Conservation (phyloP, 768 basidiomycete species). For the Suillus weaverae region DNA sequence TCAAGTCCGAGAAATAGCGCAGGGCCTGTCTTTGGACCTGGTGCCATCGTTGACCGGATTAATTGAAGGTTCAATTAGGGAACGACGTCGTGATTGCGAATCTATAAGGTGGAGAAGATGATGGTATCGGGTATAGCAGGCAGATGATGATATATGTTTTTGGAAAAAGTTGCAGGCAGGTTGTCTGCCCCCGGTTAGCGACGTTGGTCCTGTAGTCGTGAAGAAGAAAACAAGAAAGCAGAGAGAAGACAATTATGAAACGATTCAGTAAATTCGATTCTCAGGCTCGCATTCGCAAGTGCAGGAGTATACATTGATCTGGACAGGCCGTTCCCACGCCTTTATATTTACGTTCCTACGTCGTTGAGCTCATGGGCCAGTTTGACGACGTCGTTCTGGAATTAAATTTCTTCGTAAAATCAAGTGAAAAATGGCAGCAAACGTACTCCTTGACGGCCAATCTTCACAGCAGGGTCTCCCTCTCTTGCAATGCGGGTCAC, state of each 20-base stretch:
- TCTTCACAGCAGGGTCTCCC: constrained; percentile 52
- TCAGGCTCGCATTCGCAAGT: constrained; percentile 13
- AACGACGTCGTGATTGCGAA: constrained; percentile 10
- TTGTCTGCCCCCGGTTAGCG: constrained; percentile 3
- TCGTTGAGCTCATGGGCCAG: constrained; percentile 50
- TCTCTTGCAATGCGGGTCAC: constrained; percentile 43
- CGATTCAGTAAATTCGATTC: constrained; percentile 16
- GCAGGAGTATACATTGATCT: constrained; percentile 19
- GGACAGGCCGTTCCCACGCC: constrained; percentile 32
- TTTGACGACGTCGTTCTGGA: constrained; percentile 52
- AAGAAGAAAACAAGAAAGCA: constrained; percentile 17
- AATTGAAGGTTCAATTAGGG: constrained; percentile 7
- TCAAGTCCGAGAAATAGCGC: constrained; percentile 85
- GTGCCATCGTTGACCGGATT: constrained; percentile 27
- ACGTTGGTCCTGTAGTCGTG: constrained; percentile 28
- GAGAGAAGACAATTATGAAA: constrained; percentile 15
- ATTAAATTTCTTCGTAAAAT: neutral
- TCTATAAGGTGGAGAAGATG: constrained; percentile 20
- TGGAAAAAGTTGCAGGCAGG: neutral
- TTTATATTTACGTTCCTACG: constrained; percentile 19
- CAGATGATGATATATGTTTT: constrained; percentile 6
- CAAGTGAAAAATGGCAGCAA: neutral
- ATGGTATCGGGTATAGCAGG: constrained; percentile 33
- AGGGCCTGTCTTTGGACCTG: constrained; percentile 40
- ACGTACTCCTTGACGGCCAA: constrained; percentile 45